Evolutionary conservation across 108 stramenopile genomes (phyloP).

Genomic region (Pseudonitzschia multiseries): DNA sequence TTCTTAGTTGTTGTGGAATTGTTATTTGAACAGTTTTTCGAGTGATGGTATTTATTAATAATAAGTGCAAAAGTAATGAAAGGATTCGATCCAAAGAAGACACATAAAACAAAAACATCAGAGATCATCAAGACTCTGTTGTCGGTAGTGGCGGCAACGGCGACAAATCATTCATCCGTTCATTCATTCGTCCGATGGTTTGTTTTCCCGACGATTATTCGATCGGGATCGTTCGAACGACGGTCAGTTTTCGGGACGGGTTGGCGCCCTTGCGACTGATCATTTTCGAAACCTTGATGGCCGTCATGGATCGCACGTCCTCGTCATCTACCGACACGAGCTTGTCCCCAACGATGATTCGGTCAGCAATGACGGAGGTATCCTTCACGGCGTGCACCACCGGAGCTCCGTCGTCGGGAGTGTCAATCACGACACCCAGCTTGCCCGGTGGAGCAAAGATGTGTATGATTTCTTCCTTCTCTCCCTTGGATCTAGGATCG

Average conservation of each 20-base stretch:
- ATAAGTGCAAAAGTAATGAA: too few relatives aligned
- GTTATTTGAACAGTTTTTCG: too few relatives aligned
- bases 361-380: slow-evolving; percentile 70
- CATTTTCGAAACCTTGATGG: slow-evolving; percentile 86
- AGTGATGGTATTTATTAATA: too few relatives aligned
- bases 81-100: too few relatives aligned
- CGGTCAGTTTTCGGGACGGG: slow-evolving; percentile 75
- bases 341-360: slow-evolving; percentile 85
- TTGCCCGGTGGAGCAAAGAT: slow-evolving; percentile 86
- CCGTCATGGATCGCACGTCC: slow-evolving; percentile 87
- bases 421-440: slow-evolving; percentile 90
- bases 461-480: slow-evolving; percentile 69
- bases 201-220: slow-evolving; percentile 14
- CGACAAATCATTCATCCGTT: too few relatives aligned
- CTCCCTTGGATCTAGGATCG: slow-evolving; percentile 23
- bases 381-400: slow-evolving; percentile 89
- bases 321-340: slow-evolving; percentile 86
- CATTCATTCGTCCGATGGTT: too few relatives aligned
- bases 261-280: slow-evolving; percentile 82
- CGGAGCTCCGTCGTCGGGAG: slow-evolving; percentile 84
- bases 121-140: too few relatives aligned
- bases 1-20: too few relatives aligned
- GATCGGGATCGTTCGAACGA: slow-evolving; percentile 51
- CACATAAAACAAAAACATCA: too few relatives aligned
- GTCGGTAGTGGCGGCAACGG: too few relatives aligned